A percentile compares a stretch with the other conserved stretches of the same genome.
These are phyloP conservation scores for Hypoxylon sp. DNA, from an alignment of 2,329 filamentous ascomycete species.

Conservation along the genomic window DNA sequence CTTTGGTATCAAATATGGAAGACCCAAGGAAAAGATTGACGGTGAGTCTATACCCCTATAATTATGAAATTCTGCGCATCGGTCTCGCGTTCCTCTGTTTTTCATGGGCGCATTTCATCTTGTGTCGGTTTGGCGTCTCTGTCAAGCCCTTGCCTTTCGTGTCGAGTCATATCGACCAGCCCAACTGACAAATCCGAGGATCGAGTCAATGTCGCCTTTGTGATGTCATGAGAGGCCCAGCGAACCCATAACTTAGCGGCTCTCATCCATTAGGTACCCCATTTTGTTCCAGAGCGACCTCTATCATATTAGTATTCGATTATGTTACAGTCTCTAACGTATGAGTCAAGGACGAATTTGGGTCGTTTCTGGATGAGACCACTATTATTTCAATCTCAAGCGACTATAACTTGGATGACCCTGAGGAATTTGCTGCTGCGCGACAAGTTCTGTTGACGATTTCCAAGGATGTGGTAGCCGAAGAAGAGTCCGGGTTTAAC, in stretches of 20 bases:
- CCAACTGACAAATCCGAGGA: background rate
- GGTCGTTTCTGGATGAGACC: constrained; percentile 81
- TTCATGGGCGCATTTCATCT: background rate
- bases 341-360: constrained; percentile 74
- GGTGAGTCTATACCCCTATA: constrained; percentile 37
- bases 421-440: constrained; percentile 67
- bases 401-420: constrained; percentile 77
- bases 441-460: constrained; percentile 75
- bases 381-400: constrained; percentile 81
- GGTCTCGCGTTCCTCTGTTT: background rate
- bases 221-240: background rate
- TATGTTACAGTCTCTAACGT: constrained; percentile 11
- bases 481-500: constrained; percentile 84
- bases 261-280: background rate
- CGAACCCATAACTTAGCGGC: background rate
- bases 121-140: background rate
- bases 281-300: background rate
- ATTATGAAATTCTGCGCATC: background rate
- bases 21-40: constrained; percentile 40
- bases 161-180: constrained; percentile 3
- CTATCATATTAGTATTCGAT: background rate
- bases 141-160: background rate
- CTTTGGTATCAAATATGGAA: constrained; percentile 40
- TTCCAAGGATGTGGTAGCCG: constrained; percentile 72
- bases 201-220: background rate